Base-by-base conservation (phyloP, 1,284 basidiomycete species). In the Marasmius sp. region DNA sequence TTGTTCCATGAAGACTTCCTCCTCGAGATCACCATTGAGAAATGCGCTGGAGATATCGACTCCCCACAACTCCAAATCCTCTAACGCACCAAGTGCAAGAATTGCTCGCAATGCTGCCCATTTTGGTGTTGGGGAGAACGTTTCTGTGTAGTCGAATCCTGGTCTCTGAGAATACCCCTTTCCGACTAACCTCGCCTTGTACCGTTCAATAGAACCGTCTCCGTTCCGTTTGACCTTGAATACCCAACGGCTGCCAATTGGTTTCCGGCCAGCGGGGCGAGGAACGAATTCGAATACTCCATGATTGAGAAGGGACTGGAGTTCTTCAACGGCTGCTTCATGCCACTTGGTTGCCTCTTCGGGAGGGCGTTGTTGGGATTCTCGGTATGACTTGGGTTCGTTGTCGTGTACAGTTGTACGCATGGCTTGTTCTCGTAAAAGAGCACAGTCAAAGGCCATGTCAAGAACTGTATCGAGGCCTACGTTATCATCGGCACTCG, bases 191-290 rank as follows among this genome's bases (percentile, higher is more conserved):
- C 71, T 57, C 0, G 77, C 80, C 48, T 81, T 82, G 64, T 70
- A 71, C 9, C 65, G 58, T 20, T 64, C 45, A 6, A 77, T 58
- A 0, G 69, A 48, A 1, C 78, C 74, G 8, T 68, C 33, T 2
- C 67, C 67, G 22, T 79, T 71, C 10, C 62, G 61, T 58, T 83
- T 82, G 58, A 65, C 67, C 4, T 64, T 67, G 62, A 74, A 79
- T 6, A 75, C 72, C 74, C 76, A 80, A 34, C 66, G 61, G 3
- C 56, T 68, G 1, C 70, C 71, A 12, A 79, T 62, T 12, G 68
- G 36, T 9, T 74, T 72, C 1, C 54, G 54, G 8, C 63, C 69
- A 1, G 54, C 41, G 0, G 74, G 75, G 9, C 57, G 39, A 1
- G 65, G 14, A 12, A 69, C 65, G 1, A 76, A 50, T 9, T 61